These are phyloP conservation scores for Xylariaceae sp. DNA, from an alignment of 2,329 filamentous ascomycete genomes.

Conservation along the genomic window DNA sequence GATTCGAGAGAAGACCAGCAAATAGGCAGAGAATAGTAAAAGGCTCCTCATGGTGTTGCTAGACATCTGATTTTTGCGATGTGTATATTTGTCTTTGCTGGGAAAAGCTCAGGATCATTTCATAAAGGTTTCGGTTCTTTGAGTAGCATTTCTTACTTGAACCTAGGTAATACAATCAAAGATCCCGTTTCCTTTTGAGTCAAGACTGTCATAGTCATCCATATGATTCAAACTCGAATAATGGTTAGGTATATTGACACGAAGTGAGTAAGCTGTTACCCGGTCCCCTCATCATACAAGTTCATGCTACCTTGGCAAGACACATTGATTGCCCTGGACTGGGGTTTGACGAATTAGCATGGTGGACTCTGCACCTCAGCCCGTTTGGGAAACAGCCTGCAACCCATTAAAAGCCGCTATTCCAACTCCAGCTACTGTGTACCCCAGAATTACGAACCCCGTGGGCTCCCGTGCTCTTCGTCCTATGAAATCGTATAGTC, in stretches of 20 bases:
- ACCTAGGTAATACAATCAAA: slow-evolving; percentile 22
- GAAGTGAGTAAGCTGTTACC: no score
- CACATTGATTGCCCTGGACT: no score
- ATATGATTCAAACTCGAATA: no score
- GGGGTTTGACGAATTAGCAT: no score
- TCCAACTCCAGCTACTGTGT: not conserved
- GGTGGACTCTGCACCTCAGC: no score
- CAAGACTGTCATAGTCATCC: no score
- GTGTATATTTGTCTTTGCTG: slow-evolving; percentile 16
- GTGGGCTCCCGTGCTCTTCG: not conserved
- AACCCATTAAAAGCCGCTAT: not conserved
- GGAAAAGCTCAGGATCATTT: slow-evolving; percentile 14
- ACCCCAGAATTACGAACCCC: not conserved
- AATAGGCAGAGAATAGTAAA: not conserved
- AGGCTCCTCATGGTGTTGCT: not conserved
- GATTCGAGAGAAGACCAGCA: not conserved
- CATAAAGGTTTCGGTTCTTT: slow-evolving; percentile 22
- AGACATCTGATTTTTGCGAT: slow-evolving; percentile 13
- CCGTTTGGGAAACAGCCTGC: no score
- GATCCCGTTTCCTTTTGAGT: slow-evolving; percentile 14
- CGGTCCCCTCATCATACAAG: no score
- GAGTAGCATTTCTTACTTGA: slow-evolving; percentile 22
- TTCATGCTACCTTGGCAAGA: no score
- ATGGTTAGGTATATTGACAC: no score
- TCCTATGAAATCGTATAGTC: not conserved